These are phyloP conservation scores for Tolypocladium tundrense DNA, from an alignment of 2,329 filamentous ascomycete genomes.

Conservation along the genomic window DNA sequence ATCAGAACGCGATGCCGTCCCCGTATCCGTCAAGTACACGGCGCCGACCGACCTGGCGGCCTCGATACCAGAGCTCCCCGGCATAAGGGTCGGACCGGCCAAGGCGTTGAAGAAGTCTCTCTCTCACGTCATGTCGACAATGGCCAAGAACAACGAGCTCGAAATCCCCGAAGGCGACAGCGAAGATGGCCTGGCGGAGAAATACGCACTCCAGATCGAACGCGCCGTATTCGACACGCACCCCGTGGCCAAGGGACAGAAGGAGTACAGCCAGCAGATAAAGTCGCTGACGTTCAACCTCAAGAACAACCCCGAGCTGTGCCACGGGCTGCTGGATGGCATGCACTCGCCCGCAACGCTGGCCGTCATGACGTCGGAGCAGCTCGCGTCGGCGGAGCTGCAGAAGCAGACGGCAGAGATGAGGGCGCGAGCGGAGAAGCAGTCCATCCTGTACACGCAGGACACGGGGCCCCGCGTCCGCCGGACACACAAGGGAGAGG, in stretches of 20 bases:
- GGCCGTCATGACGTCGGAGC: constrained; percentile 78
- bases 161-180: constrained; percentile 53
- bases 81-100: constrained; percentile 57
- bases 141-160: constrained; percentile 56
- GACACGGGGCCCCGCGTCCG: constrained; percentile 64
- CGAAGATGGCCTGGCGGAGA: constrained; percentile 54
- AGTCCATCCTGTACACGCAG: constrained; percentile 72
- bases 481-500: constrained; percentile 90
- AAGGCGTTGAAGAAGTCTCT: constrained; percentile 63
- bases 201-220: constrained; percentile 71
- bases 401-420: constrained; percentile 68
- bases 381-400: constrained; percentile 85
- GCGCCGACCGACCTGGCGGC: constrained; percentile 41
- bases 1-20: constrained; percentile 34
- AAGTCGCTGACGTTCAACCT: constrained; percentile 76
- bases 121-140: constrained; percentile 50
- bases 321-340: constrained; percentile 63
- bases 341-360: constrained; percentile 64
- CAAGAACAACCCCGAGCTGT: constrained; percentile 75
- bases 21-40: constrained; percentile 28
- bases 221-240: constrained; percentile 53
- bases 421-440: constrained; percentile 69
- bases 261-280: constrained; percentile 52
- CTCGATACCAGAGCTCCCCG: constrained; percentile 45
- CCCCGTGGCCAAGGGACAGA: constrained; percentile 30